phyloP scores from a whole-genome alignment of 192 early-diverging fungal genomes.

The Borealophlyctis nickersoniae region DNA sequence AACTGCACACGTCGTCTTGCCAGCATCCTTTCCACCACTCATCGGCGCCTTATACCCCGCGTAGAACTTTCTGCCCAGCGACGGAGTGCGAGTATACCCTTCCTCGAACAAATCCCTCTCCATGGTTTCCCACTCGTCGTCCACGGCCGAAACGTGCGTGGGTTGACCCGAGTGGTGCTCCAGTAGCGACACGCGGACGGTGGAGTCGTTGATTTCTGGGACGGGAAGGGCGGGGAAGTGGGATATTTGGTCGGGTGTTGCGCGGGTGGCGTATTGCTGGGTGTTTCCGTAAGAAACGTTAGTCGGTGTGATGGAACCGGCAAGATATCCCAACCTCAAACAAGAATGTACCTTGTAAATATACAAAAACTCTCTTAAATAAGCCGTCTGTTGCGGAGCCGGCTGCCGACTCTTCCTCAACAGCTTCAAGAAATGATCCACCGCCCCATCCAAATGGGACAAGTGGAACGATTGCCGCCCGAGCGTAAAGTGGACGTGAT shows the following conservation, averaged over 20 bases:
- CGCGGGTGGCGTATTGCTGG: conserved; percentile 23
- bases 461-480: conserved; percentile 77
- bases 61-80: conserved; percentile 23
- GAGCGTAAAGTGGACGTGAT: conserved; percentile 85
- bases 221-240: conserved; percentile 61
- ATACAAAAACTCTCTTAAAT: conserved; percentile 74
- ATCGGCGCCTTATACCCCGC: conserved; percentile 18
- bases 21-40: conserved; percentile 38
- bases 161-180: conserved; percentile 25
- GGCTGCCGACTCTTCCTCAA: conserved; percentile 67
- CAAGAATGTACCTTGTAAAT: conserved; percentile 61
- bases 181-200: conserved; percentile 29
- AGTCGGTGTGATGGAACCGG: too few relatives aligned
- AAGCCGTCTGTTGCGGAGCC: conserved; percentile 58
- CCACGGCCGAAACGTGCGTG: conserved; percentile 30
- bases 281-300: too few relatives aligned
- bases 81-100: conserved; percentile 34
- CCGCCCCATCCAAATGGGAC: conserved; percentile 68
- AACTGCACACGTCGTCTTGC: conserved; percentile 66
- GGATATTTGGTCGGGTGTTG: conserved; percentile 36
- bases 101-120: conserved; percentile 65
- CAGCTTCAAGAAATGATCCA: conserved; percentile 76
- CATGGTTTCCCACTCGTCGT: conserved; percentile 65
- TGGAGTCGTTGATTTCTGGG: conserved; percentile 35
- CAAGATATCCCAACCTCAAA: neutral